A percentile compares a stretch with the other conserved stretches of the same genome.
Conservation (phyloP, 129 eudicot genomes). For the Arctium lappa region DNA sequence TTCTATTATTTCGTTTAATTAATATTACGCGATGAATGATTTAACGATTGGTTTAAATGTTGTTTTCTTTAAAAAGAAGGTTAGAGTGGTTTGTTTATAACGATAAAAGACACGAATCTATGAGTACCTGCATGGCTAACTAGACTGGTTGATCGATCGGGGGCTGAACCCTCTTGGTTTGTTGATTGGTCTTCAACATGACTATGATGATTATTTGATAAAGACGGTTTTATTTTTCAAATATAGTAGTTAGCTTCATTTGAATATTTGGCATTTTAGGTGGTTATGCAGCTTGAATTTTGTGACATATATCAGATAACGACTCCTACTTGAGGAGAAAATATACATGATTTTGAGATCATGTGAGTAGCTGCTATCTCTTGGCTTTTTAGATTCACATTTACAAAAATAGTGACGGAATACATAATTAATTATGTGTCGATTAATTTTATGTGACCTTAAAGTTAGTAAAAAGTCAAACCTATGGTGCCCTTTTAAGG, state of each 20-base stretch:
- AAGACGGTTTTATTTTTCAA: slow-evolving; percentile 25
- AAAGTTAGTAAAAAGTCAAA: too few relatives aligned
- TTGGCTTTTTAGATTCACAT: background rate
- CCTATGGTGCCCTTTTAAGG: background rate
- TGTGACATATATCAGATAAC: slow-evolving; percentile 20
- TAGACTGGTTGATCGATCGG: background rate
- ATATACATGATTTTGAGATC: background rate
- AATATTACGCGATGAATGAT: background rate
- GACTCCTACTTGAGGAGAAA: slow-evolving; percentile 11
- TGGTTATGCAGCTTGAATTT: slow-evolving; percentile 22
- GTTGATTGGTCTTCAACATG: background rate
- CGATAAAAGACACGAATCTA: background rate
- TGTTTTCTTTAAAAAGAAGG: background rate
- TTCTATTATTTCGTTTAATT: slow-evolving; percentile 2
- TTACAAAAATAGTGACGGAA: background rate
- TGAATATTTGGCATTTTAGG: slow-evolving; percentile 22
- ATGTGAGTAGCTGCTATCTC: background rate
- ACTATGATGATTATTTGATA: slow-evolving; percentile 2
- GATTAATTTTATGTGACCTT: background rate
- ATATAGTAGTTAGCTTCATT: slow-evolving; percentile 21
- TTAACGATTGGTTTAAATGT: too few relatives aligned
- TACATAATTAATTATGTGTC: background rate
- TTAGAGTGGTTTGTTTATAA: background rate
- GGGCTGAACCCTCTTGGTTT: background rate
- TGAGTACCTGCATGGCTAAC: background rate